phyloP scores from a whole-genome alignment of 495 filamentous ascomycete species.

The Choiromyces venosus region DNA sequence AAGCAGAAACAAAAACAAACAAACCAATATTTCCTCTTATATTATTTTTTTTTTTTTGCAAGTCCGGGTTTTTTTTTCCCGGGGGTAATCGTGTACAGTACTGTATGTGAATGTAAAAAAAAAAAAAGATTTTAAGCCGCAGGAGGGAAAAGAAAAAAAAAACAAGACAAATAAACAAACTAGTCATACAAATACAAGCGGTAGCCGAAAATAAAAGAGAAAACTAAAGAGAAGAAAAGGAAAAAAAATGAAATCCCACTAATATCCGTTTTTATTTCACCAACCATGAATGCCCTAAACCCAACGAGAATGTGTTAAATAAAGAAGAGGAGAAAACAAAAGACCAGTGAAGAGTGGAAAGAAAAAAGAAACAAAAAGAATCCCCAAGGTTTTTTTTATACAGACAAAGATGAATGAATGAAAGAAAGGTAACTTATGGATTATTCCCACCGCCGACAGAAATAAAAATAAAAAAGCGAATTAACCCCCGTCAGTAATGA shows the following conservation, averaged over 20 bases:
- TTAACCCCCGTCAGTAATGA: neutral
- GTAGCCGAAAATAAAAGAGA: neutral
- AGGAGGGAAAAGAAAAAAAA: neutral
- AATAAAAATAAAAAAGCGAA: constrained; percentile 4
- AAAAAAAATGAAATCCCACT: neutral
- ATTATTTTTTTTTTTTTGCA: neutral
- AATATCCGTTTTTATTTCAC: constrained; percentile 2
- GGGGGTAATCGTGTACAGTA: no score
- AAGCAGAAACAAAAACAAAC: neutral
- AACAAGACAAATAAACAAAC: neutral
- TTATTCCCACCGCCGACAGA: neutral
- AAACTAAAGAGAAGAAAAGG: neutral
- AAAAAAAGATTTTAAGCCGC: neutral
- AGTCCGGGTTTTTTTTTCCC: neutral
- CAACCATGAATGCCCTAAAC: neutral
- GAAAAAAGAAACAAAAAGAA: neutral
- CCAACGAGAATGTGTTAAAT: neutral
- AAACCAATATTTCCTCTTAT: neutral
- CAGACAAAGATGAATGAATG: neutral
- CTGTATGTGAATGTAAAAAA: neutral
- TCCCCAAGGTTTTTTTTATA: neutral
- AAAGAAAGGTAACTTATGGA: neutral
- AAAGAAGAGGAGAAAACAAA: neutral
- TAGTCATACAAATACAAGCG: neutral
- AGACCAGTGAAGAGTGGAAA: neutral